Evolutionary conservation across 2,329 filamentous ascomycete genomes (phyloP), one percentile per base, ranked within the genome.

Genomic region (Hypoxylon sp.): DNA sequence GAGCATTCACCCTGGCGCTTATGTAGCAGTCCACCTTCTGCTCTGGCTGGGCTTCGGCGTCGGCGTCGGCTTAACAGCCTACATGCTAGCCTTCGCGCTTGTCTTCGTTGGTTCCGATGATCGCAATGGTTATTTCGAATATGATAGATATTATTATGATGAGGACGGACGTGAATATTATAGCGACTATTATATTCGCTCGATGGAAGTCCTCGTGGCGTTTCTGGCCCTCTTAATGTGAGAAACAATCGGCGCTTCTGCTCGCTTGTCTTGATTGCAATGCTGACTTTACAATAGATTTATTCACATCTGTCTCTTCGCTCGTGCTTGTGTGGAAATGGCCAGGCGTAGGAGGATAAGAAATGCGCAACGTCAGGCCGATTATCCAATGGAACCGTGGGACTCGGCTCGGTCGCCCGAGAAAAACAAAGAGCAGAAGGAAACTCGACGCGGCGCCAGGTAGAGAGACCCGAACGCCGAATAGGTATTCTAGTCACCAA

Each of bases 1-100:
- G 5, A 68, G 70, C 14, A 78, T 76, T 51, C 74, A 76, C 41
- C 76, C 76, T 1, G 75, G 75, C 29, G 75, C 75, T 14, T 67
- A 71, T 30, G 71, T 74, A 8, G 73, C 65, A 1, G 48, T 74
- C 5, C 71, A 74, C 5, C 68, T 74, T 12, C 47, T 74, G 5
- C 46, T 74, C 19, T 73, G 71, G 69, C 23, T 74, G 2, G 69
- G 69, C 4, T 71, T 74, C 55, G 11, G 29, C 16, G 62, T 51
- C 16, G 63, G 56, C 1, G 19, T 65, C 5, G 70, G 63, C 12
- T 27, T 74, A 25, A 69, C 68, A 2, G 67, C 58, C 19, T 70
- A 63, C 19, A 34, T 70, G 1, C 48, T 71, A 2, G 60, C 45
- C 1, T 65, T 63, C 47, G 61, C 57, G 7, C 11, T 71, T 21